phyloP scores from a whole-genome alignment of 805 yeast genomes.

The Wickerhamiella parazyma region DNA sequence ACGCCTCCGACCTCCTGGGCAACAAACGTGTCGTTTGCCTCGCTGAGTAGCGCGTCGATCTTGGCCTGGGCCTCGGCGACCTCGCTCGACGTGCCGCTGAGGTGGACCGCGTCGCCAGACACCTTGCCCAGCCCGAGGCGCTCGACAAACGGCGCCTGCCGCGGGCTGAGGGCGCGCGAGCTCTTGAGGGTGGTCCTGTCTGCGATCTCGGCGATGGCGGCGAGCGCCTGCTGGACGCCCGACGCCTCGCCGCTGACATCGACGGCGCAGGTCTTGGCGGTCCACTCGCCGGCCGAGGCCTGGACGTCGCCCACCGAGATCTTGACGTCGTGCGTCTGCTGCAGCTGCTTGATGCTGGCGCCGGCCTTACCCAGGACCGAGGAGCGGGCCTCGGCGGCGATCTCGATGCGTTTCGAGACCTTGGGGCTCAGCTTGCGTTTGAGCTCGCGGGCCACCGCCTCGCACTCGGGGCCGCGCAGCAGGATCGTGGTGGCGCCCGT shows the following conservation, averaged over 20 bases:
- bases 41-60: conserved; percentile 8
- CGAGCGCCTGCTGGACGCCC: conserved; percentile 63
- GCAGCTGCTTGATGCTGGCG: conserved; percentile 10
- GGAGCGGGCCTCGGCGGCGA: conserved; percentile 15
- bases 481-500: conserved; percentile 14
- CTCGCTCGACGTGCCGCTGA: conserved; percentile 22
- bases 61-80: conserved; percentile 28
- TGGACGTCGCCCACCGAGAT: conserved; percentile 9
- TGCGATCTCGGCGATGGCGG: conserved; percentile 57
- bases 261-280: conserved; percentile 36
- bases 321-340: conserved; percentile 6
- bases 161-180: not conserved
- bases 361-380: conserved; percentile 18
- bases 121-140: not conserved
- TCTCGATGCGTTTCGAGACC: conserved; percentile 2
- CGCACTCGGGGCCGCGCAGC: conserved; percentile 13
- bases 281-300: conserved; percentile 7
- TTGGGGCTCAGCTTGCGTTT: conserved; percentile 12
- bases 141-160: not conserved
- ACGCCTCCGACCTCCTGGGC: conserved; percentile 1
- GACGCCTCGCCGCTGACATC: conserved; percentile 72
- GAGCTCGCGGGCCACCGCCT: conserved; percentile 6
- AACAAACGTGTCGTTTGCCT: conserved; percentile 2
- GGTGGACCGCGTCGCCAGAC: conserved; percentile 5
- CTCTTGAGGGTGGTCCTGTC: conserved; percentile 36